Evolutionary conservation across 352 stramenopile genomes (phyloP).

Genomic region (Phytophthora capsici): DNA sequence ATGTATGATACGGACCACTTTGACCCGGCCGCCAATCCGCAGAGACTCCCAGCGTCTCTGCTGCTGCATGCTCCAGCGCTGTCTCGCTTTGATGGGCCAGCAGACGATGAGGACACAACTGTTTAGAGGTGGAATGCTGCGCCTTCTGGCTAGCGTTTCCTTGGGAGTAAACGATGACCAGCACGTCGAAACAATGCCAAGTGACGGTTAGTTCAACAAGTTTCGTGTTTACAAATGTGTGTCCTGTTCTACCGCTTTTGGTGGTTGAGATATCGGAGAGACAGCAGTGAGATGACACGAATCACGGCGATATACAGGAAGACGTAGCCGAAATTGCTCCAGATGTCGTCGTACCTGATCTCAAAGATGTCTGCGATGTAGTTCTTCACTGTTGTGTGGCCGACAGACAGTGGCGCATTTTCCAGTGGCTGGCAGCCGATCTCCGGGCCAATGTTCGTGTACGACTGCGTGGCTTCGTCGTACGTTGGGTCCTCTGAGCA

Average conservation of each 20-base stretch:
- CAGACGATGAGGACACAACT: slow-evolving; percentile 24
- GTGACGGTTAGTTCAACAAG: slow-evolving; percentile 2
- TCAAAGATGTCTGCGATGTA: slow-evolving; percentile 27
- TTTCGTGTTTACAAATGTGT: slow-evolving; percentile 5
- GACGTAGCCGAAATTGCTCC: slow-evolving; percentile 31
- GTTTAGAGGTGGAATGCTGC: slow-evolving; percentile 1
- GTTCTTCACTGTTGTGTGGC: slow-evolving; percentile 25
- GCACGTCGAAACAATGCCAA: slow-evolving; percentile 9
- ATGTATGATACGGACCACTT: slow-evolving; percentile 77
- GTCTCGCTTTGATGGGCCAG: slow-evolving; percentile 40
- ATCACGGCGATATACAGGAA: slow-evolving; percentile 40
- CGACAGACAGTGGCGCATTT: slow-evolving; percentile 20
- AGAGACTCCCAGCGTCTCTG: slow-evolving; percentile 59
- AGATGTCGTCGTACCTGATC: slow-evolving; percentile 29
- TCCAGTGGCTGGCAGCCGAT: slow-evolving; percentile 32
- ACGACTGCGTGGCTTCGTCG: slow-evolving; percentile 25
- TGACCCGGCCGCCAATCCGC: slow-evolving; percentile 28
- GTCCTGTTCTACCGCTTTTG: slow-evolving; percentile 38
- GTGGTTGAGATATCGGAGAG: slow-evolving; percentile 50
- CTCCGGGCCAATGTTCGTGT: slow-evolving; percentile 21
- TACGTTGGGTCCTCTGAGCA: slow-evolving; percentile 34
- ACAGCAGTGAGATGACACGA: slow-evolving; percentile 44
- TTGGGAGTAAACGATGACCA: neutral
- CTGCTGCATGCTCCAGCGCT: slow-evolving; percentile 79
- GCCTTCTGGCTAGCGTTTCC: too few relatives aligned